These are phyloP conservation scores for Wickerhamiella galacta DNA, from an alignment of 805 yeast species.

Conservation along the genomic window DNA sequence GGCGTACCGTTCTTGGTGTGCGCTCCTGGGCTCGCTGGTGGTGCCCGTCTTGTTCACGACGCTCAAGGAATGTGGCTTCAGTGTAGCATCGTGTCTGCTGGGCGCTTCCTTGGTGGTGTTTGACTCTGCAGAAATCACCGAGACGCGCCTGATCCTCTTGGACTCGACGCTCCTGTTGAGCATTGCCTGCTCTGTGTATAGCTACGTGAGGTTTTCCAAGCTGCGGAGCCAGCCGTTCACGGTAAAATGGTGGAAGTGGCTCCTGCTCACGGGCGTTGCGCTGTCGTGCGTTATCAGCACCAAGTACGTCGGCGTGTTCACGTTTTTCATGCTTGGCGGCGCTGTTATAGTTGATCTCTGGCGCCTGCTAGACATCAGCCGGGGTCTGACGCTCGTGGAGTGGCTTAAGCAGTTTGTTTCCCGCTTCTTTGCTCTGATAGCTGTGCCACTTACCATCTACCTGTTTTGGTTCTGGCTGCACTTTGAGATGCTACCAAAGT, in stretches of 20 bases:
- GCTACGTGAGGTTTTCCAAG: constrained; percentile 56
- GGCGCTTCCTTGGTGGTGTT: constrained; percentile 47
- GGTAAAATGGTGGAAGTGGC: constrained; percentile 88
- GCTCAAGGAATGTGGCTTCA: constrained; percentile 55
- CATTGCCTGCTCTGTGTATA: constrained; percentile 66
- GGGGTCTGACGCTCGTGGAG: constrained; percentile 32
- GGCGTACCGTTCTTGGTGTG: constrained; percentile 72
- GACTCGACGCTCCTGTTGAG: constrained; percentile 85
- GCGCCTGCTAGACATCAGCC: constrained; percentile 40
- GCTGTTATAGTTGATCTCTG: constrained; percentile 67
- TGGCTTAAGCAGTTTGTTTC: constrained; percentile 47
- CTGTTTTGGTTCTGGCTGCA: constrained; percentile 64
- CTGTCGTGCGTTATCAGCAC: constrained; percentile 87
- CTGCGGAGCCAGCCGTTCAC: constrained; percentile 46
- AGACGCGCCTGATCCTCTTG: constrained; percentile 76
- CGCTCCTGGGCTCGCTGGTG: constrained; percentile 64
- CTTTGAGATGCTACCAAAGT: constrained; percentile 51
- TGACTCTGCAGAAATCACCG: constrained; percentile 68
- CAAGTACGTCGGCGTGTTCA: constrained; percentile 92
- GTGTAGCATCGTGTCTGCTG: constrained; percentile 59
- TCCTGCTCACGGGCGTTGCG: constrained; percentile 62
- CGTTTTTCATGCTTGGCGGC: constrained; percentile 74
- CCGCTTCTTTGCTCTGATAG: constrained; percentile 47
- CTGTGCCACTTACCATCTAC: constrained; percentile 57
- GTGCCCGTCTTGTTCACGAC: constrained; percentile 81